Percentiles rank a stretch among this genome's conserved stretches.
phyloP scores from a whole-genome alignment of 345 rosid genomes.

The Aegle marmelos region DNA sequence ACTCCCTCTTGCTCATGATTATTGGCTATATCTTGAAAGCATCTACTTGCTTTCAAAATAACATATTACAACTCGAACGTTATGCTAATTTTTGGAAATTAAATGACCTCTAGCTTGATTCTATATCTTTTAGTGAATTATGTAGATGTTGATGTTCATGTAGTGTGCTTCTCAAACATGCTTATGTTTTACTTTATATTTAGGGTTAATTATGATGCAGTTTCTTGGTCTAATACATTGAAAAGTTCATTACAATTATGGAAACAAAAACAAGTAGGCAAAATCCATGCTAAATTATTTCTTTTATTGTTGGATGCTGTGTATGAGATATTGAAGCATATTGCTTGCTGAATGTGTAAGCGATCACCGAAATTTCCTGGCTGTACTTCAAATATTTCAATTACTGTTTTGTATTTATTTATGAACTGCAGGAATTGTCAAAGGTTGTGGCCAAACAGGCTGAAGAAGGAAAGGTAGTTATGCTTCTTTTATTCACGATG shows the following conservation, averaged over 20 bases:
- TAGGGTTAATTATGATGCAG: neutral
- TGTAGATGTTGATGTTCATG: neutral
- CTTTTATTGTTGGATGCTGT: neutral
- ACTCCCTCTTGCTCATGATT: neutral
- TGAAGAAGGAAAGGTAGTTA: conserved; percentile 88
- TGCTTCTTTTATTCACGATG: conserved; percentile 12
- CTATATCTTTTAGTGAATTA: neutral
- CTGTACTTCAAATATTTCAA: neutral
- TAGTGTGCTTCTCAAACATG: neutral
- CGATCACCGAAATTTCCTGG: neutral
- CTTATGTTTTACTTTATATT: neutral
- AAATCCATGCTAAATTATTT: conserved; percentile 7
- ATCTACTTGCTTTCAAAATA: neutral
- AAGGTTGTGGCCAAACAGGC: conserved; percentile 87
- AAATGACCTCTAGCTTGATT: neutral
- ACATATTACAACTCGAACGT: neutral
- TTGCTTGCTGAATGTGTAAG: neutral
- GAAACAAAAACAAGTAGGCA: neutral
- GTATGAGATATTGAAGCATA: neutral
- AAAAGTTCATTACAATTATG: neutral
- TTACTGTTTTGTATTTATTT: neutral
- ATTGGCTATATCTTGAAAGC: neutral
- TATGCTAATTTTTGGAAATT: neutral
- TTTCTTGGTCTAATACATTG: neutral
- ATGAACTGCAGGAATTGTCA: conserved; percentile 61